Evolutionary conservation across 2,329 filamentous ascomycete genomes (phyloP).

Genomic region (Sporothrix curviconia): DNA sequence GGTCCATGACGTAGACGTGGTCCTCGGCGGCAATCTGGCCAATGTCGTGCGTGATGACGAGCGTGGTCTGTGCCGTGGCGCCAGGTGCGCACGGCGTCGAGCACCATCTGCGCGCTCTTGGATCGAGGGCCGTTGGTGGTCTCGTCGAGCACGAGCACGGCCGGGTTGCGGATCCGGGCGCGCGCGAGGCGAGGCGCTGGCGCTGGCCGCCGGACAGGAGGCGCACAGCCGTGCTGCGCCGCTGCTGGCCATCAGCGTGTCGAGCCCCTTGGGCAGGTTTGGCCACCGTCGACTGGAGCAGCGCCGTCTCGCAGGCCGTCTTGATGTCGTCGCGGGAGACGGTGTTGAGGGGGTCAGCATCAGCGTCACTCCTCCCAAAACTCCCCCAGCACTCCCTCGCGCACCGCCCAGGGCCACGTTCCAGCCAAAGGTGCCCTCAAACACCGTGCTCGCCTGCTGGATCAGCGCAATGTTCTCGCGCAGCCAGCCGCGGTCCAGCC

Average conservation of each 20-base stretch:
- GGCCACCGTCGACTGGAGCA: conserved; percentile 61
- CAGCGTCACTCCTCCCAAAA: too few species aligned
- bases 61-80: conserved; percentile 74
- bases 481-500: conserved; percentile 64
- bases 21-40: conserved; percentile 66
- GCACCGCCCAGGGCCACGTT: conserved; percentile 69
- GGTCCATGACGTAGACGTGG: conserved; percentile 72
- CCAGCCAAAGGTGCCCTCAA: conserved; percentile 69
- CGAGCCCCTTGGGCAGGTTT: conserved; percentile 61
- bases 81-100: conserved; percentile 73
- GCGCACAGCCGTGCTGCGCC: conserved; percentile 39
- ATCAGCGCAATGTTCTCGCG: conserved; percentile 71
- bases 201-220: conserved; percentile 79
- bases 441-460: conserved; percentile 75
- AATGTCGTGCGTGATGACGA: conserved; percentile 89
- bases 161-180: conserved; percentile 67
- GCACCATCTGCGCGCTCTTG: conserved; percentile 58
- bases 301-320: conserved; percentile 57
- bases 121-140: conserved; percentile 79
- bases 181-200: conserved; percentile 77
- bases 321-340: conserved; percentile 38
- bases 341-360: neutral
- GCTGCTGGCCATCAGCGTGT: conserved; percentile 66
- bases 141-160: conserved; percentile 81
- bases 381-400: too few species aligned